A percentile compares a stretch with the other conserved stretches of the same genome.
These are phyloP conservation scores for Blastocystis hominis DNA, from an alignment of 352 stramenopile genomes.

Conservation along the genomic window DNA sequence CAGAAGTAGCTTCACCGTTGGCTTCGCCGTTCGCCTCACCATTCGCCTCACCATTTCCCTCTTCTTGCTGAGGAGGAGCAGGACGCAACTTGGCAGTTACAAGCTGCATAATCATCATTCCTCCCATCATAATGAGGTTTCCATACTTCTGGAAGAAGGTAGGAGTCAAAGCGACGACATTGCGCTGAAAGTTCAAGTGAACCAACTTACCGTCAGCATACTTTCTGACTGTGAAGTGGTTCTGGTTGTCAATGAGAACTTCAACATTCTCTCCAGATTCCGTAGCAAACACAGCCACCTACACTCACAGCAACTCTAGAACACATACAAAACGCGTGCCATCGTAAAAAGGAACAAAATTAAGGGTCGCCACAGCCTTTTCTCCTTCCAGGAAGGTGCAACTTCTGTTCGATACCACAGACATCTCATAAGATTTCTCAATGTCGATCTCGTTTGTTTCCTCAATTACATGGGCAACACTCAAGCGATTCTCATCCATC, in stretches of 20 bases:
- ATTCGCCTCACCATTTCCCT: neutral
- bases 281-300: neutral
- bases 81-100: neutral
- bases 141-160: constrained; percentile 52
- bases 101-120: constrained; percentile 9
- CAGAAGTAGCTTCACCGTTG: neutral
- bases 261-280: neutral
- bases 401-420: neutral
- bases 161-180: neutral
- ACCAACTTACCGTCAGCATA: neutral
- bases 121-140: constrained; percentile 48
- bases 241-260: neutral
- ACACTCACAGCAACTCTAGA: neutral
- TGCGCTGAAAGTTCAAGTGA: neutral
- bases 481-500: neutral
- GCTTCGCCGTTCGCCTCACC: neutral
- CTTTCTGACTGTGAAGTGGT: neutral
- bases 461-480: neutral
- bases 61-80: neutral
- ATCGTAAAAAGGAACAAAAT: neutral
- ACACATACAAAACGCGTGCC: neutral
- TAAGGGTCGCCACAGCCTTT: neutral
- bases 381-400: neutral
- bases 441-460: neutral
- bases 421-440: neutral